Conservation (phyloP, 2,329 filamentous ascomycete species). For the Remersonia thermophila region DNA sequence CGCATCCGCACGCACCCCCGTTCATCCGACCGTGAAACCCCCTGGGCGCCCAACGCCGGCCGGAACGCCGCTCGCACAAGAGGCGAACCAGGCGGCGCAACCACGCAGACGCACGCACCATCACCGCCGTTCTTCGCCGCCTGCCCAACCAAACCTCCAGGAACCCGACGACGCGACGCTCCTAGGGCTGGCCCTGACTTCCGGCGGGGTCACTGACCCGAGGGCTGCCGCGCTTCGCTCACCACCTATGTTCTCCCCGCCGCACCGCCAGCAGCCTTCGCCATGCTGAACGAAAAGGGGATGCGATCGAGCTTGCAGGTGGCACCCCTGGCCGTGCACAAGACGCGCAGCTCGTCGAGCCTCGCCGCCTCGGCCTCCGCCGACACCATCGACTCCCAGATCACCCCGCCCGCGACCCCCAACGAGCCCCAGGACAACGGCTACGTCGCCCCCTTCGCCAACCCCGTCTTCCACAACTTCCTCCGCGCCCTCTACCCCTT, state of each 20-base stretch:
- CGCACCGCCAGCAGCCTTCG: constrained; percentile 26
- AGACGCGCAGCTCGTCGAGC: constrained; percentile 23
- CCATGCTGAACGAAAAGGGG: constrained; percentile 35
- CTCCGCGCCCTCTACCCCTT: constrained; percentile 90
- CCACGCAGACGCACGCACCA: too few relatives aligned
- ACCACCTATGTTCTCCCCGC: constrained; percentile 26
- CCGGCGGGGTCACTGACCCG: constrained; percentile 5
- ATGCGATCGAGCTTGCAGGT: constrained; percentile 48
- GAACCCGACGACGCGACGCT: too few relatives aligned
- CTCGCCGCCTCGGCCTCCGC: constrained; percentile 12
- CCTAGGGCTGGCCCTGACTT: background rate
- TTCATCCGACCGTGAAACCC: too few relatives aligned
- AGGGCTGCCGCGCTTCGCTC: constrained; percentile 2
- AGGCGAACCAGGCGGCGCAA: too few relatives aligned
- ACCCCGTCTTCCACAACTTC: constrained; percentile 80
- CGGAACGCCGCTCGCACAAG: too few relatives aligned
- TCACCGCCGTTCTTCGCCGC: too few relatives aligned
- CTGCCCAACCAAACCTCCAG: too few relatives aligned
- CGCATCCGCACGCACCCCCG: too few relatives aligned
- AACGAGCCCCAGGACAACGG: constrained; percentile 53
- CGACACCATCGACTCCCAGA: constrained; percentile 43
- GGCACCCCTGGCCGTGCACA: constrained; percentile 45
- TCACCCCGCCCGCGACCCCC: constrained; percentile 68
- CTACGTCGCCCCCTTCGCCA: constrained; percentile 26
- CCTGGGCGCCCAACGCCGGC: too few relatives aligned